Base-by-base conservation (phyloP, 2,329 filamentous ascomycete species). In the Tolypocladium tropicale region DNA sequence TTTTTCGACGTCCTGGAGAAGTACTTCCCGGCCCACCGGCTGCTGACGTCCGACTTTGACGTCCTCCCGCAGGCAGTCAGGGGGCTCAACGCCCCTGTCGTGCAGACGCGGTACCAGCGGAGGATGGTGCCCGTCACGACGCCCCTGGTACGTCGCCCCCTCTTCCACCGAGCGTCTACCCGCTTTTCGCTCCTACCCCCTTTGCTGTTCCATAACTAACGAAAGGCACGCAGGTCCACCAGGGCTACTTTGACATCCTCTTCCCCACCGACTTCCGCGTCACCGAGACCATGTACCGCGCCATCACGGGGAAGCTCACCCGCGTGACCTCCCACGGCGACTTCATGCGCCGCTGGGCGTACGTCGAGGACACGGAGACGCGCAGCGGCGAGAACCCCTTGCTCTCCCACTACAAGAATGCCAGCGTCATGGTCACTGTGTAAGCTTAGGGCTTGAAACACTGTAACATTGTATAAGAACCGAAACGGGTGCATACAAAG, bases 211-310 rank as follows among this genome's bases (percentile, higher is more conserved):
- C 7, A 4, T 11, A 10, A 48, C 43, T 48, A 30, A 48, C 43
- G 6, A 4, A 12, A 18, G 1, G 23, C 25, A 14, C 28, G 2
- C 39, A 95, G 90, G 90, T 96, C 52, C 92, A 97, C 70, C 95
- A 99, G 75, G 95, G 94, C 50, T 97, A 96, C 73, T 99, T 99
- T 68, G 95, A 99, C 69, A 96, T 99, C 65, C 85, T 99, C 68
- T 99, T 99, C 75, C 94, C 94, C 0, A 99, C 94, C 12, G 88
- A 99, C 72, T 99, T 99, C 69, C 79, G 82, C 60, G 86, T 95
- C 62, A 87, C 94, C 72, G 91, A 97, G 72, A 85, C 90, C 64
- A 84, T 97, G 63, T 99, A 99, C 74, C 86, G 90, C 56, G 90
- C 90, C 59, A 84, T 97, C 64, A 99, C 94, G 0, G 93, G 93